These are phyloP conservation scores for Alternaria gaisen DNA, from an alignment of 2,329 filamentous ascomycete genomes.

Conservation along the genomic window DNA sequence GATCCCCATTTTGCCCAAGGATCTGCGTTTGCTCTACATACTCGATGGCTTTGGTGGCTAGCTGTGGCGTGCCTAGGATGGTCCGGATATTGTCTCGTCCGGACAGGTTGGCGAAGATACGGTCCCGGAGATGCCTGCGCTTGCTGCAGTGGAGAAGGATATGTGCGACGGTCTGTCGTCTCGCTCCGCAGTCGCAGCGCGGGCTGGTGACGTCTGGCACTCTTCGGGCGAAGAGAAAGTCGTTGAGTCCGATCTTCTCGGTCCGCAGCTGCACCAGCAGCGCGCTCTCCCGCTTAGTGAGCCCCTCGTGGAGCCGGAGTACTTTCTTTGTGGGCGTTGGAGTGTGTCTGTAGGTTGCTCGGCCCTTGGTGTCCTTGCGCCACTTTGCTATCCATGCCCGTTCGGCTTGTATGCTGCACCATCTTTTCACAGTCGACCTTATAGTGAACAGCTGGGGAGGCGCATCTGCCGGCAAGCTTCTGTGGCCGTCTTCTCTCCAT, in stretches of 20 bases:
- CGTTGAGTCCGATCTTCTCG: conserved; percentile 26
- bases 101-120: conserved; percentile 21
- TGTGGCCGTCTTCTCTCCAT: neutral
- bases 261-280: conserved; percentile 24
- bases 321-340: neutral
- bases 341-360: neutral
- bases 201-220: conserved; percentile 21
- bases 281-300: conserved; percentile 21
- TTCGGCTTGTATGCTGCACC: neutral
- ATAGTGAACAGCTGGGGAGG: neutral
- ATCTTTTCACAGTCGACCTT: neutral
- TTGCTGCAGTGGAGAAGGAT: conserved; percentile 23
- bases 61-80: conserved; percentile 23
- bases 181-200: conserved; percentile 22
- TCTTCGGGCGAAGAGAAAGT: conserved; percentile 25
- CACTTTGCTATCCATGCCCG: neutral
- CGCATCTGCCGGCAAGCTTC: neutral
- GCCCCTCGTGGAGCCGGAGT: conserved; percentile 23
- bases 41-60: conserved; percentile 26
- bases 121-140: conserved; percentile 23
- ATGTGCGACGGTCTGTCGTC: conserved; percentile 25
- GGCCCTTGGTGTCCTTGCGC: neutral
- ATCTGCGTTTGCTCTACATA: conserved; percentile 31
- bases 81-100: conserved; percentile 24
- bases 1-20: conserved; percentile 28